Base-by-base conservation (phyloP, 768 basidiomycete species). In the Mycena vulgaris region DNA sequence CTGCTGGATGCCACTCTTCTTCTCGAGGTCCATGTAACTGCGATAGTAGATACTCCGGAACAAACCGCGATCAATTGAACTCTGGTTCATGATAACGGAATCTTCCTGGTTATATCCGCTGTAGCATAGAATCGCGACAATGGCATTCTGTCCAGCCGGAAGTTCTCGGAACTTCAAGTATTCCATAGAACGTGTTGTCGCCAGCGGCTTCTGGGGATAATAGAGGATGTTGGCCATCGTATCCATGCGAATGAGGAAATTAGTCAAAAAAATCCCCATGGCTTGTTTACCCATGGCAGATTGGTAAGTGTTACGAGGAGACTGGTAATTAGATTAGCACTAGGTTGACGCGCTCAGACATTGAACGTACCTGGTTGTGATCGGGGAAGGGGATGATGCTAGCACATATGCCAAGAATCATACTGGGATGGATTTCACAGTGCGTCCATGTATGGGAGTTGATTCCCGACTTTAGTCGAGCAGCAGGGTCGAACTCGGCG, bases 251-350 rank as follows among this genome's bases (percentile, higher is more conserved):
- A 98, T 93, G 74, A 98, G 89, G 88, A 97, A 99, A 82, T 99
- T 99, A 39, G 97, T 99, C 39, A 99, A 88, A 83, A 94, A 98
- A 74, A 99, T 96, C 58, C 98, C 97, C 97, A 99, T 99, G 14
- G 97, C 97, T 90, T 99, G 97, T 84, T 99, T 99, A 75, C 98
- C 98, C 97, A 99, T 99, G 60, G 97, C 97, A 51, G 97, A 99
- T 84, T 99, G 97, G 78, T 99, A 99, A 5, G 97, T 99, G 79
- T 99, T 99, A 90, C 97, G 98, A 74, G 97, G 97, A 68, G 97
- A 99, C 95, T 99, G 72, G 62, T 33, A 42, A 37, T 57, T 11
- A 37, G 19, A 48, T 75, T 17, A 75, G 65, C 70, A 53, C 69
- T 45, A 33, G 45, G 51, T 55, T 5, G 28, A 62, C 53, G 56